Base-by-base conservation (phyloP, 768 basidiomycete species). In the Gymnopilus junonius region DNA sequence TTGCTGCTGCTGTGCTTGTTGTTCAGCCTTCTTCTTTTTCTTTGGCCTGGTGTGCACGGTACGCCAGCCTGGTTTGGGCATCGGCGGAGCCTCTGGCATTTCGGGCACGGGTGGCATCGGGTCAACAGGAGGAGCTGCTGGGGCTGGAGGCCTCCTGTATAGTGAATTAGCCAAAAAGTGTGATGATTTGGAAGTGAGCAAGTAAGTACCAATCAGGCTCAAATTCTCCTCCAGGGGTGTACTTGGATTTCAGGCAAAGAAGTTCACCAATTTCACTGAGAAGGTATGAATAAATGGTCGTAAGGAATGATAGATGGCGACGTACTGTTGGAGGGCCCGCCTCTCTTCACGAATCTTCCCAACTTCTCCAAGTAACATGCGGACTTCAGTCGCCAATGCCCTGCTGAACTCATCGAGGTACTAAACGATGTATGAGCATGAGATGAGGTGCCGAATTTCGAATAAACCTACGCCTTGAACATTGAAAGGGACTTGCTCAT, bases 351-450 rank as follows among this genome's bases (percentile, higher is more conserved):
- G 86, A 48, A 95, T 79, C 67, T 89, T 91, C 40, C 93, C 92
- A 40, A 94, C 93, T 78, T 95, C 93, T 35, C 83, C 85, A 10
- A 95, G 83, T 14, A 95, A 80, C 83, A 92, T 89, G 31, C 92
- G 87, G 10, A 95, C 93, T 78, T 95, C 93, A 15, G 85, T 81
- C 2, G 93, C 92, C 48, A 95, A 76, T 1, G 93, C 89, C 73
- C 88, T 91, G 74, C 92, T 94, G 77, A 95, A 95, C 60, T 95
- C 92, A 63, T 95, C 90, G 14, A 95, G 83, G 72, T 95, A 94
- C 90, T 93, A 46, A 17, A 65, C 21, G 63, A 23, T 67, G 40
- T 6, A 58, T 62, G 29, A 63, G 54, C 8, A 40, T 40, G 8
- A 31, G 20, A 14, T 15, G n/a, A 23, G 17, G 7, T 34, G 53